Evolutionary conservation across 2,329 filamentous ascomycete species (phyloP), one percentile per base, ranked within the genome.

Genomic region (Colletotrichum incanum): DNA sequence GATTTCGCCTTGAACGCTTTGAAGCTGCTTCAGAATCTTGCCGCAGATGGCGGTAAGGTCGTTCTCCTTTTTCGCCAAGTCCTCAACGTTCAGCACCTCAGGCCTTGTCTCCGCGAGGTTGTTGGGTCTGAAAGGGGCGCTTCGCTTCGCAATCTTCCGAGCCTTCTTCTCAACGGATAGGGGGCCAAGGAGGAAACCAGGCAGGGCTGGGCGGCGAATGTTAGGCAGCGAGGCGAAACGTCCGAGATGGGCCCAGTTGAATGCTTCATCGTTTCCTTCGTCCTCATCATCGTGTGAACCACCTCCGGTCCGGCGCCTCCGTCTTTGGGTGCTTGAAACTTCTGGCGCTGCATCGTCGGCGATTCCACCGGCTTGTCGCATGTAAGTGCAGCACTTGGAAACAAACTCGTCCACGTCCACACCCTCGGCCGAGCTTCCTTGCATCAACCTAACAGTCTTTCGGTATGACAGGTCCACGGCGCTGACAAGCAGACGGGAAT

Each of bases 381-480:
- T 98, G 79, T 93, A 98, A 4, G 89, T 90, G 72, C 97, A 94
- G 80, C 93, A 96, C 81, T 97, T 97, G 0, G 93, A 93, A 18
- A 98, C 90, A 78, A 98, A 97, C 77, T 98, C 94, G 73, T 98
- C 95, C 0, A 97, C 87, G 78, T 98, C 95, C 28, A 99, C 84
- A 9, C 95, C 94, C 62, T 93, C 91, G 3, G 90, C 90, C 2
- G 88, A 84, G 76, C 93, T 92, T 8, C 95, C 95, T 39, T 94
- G 86, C 1, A 93, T 91, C 34, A 97, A 87, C 63, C 92, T 91
- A 54, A 92, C 86, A 0, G 94, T 92, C 79, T 94, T 95, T 76
- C 93, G 94, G 77, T 93, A 92, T 0, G 93, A 92, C 5, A 97
- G 82, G 74, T 98, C 95, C 6, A 94, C 93, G 0, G 94, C 91